Base-by-base conservation (phyloP, 1,284 basidiomycete species). In the Volvariella volvacea region DNA sequence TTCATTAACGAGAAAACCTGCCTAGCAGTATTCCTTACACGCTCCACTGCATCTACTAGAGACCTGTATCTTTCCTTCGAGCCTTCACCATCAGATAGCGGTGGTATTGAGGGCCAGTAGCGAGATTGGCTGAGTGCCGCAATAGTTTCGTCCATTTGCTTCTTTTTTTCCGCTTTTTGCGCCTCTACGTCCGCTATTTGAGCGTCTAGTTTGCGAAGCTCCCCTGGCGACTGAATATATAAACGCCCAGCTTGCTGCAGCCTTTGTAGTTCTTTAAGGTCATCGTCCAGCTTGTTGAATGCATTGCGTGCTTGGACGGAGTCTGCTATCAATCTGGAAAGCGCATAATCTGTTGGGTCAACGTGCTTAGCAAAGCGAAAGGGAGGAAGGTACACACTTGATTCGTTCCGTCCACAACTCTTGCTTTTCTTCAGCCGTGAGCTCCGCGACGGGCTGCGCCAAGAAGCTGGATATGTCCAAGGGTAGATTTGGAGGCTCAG, bases 381-480 rank as follows among this genome's bases (percentile, higher is more conserved):
- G 19, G 15, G 25, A 39, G 19, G 15, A 25, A 39, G 17, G 4
- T 9, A 44, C 47, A 14, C 36, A 47, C 50, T 42, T 46, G 22
- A 51, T 32, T 17, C 42, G 44, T n/a, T 51, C 47, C 14, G 22
- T 25, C 50, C 50, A 51, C 28, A 30, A 22, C 19, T 41, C 39
- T 4, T 39, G 28, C 21, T 47, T 51, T 16, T 51, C 32, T 4
- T 48, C 47, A 2, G 22, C 3, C 14, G 47, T 44, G n/a, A 42
- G 31, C 20, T 50, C 45, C 8, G 43, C 6, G 2, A 25, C 31
- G 1, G 34, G 41, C 36, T 17, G 21, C 16, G 41, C 14, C 4
- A 16, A 28, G 14, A 25, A 39, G 7, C 25, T 34, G 21, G 30
- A 30, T 12, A 43, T 3, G 19, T 39, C n/a, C 4, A 22, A 12